These are phyloP conservation scores for Neurospora sublineolata DNA, from an alignment of 495 filamentous ascomycete genomes.

Conservation along the genomic window DNA sequence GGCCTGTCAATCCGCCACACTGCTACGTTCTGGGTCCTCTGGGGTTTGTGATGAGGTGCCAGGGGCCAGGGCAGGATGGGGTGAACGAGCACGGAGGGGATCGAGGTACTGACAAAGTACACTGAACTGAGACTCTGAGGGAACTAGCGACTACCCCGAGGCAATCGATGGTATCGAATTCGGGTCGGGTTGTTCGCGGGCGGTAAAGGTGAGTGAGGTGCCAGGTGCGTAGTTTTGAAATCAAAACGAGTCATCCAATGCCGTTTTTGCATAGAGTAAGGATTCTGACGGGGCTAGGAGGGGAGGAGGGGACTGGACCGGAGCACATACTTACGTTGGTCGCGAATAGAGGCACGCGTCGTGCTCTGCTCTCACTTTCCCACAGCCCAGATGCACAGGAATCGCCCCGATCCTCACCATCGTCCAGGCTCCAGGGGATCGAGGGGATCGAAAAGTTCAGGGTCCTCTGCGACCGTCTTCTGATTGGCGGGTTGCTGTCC, in stretches of 20 bases:
- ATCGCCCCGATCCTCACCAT: constrained; percentile 11
- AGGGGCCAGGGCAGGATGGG: neutral
- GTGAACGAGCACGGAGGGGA: neutral
- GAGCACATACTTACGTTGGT: neutral
- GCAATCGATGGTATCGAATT: constrained; percentile 11
- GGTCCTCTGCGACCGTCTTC: constrained; percentile 7
- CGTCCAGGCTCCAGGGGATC: constrained; percentile 4
- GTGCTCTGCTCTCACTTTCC: neutral
- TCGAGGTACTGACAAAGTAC: neutral
- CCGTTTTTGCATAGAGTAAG: neutral
- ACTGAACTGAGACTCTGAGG: neutral
- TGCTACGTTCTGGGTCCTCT: neutral
- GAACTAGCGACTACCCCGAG: neutral
- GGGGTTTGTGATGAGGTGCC: neutral
- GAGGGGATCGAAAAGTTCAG: constrained; percentile 14
- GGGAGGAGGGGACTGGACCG: neutral
- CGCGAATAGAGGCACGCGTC: neutral
- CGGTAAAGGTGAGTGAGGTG: neutral
- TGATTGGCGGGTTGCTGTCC: constrained; percentile 1
- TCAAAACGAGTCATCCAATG: neutral
- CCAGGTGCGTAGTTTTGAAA: neutral
- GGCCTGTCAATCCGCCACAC: neutral
- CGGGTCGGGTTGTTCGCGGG: neutral
- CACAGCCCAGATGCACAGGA: constrained; percentile 17
- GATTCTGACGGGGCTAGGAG: neutral